These are phyloP conservation scores for Ganoderma leucocontextum DNA, from an alignment of 1,284 basidiomycete species.

Conservation along the genomic window DNA sequence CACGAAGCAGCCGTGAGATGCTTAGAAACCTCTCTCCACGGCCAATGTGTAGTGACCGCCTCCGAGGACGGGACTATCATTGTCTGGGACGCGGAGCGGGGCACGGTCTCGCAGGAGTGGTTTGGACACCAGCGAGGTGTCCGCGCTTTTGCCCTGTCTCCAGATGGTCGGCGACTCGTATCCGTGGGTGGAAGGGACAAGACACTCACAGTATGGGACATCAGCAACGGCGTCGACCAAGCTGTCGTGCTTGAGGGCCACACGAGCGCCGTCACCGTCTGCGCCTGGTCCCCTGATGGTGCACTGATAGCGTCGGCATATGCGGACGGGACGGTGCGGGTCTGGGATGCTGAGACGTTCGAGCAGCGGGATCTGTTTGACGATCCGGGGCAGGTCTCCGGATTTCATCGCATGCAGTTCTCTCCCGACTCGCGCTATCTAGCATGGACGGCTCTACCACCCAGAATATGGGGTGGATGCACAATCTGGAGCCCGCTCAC, in stretches of 20 bases:
- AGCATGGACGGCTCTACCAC: not conserved
- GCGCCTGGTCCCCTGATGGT: conserved; percentile 6
- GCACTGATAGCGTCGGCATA: not conserved
- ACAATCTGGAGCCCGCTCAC: not conserved
- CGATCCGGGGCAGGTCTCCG: not conserved
- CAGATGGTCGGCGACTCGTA: not conserved
- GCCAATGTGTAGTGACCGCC: not conserved
- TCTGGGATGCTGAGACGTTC: conserved; percentile 6
- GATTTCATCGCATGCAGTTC: not conserved
- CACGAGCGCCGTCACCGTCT: not conserved
- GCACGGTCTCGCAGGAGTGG: not conserved
- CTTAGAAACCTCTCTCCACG: not conserved
- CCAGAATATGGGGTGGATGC: not conserved
- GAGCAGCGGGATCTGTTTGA: conserved; percentile 1
- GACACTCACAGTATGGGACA: not conserved
- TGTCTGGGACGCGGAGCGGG: not conserved
- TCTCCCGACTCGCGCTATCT: not conserved
- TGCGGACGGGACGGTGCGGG: conserved; percentile 1
- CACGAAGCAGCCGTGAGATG: not conserved
- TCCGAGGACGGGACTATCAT: not conserved
- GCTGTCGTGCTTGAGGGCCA: not conserved
- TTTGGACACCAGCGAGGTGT: not conserved
- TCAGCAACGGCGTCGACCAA: not conserved
- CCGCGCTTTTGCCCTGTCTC: not conserved
- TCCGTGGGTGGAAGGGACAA: not conserved